Conservation (phyloP, 805 yeast genomes). For the Jamesozyma lodderae region DNA sequence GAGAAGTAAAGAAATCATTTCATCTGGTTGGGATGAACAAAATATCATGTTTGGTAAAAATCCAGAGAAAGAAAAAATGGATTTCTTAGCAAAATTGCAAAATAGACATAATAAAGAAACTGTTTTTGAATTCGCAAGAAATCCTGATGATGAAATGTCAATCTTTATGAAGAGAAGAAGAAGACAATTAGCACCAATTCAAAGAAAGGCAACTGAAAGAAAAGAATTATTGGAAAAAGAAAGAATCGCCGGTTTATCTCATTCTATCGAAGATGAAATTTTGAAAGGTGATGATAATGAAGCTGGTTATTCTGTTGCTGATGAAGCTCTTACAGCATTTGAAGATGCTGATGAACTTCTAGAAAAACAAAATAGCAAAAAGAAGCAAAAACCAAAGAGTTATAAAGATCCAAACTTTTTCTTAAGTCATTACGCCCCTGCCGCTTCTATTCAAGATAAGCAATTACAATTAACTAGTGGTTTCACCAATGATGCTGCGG, state of each 20-base stretch:
- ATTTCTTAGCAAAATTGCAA: slow-evolving; percentile 60
- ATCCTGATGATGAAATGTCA: slow-evolving; percentile 57
- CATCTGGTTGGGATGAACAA: slow-evolving; percentile 82
- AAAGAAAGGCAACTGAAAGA: slow-evolving; percentile 65
- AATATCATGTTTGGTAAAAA: slow-evolving; percentile 73
- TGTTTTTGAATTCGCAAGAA: slow-evolving; percentile 79
- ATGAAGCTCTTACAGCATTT: slow-evolving; percentile 32
- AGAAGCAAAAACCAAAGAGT: slow-evolving; percentile 35
- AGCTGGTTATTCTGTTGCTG: slow-evolving; percentile 40
- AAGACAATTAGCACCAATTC: slow-evolving; percentile 80
- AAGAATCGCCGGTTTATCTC: slow-evolving; percentile 64
- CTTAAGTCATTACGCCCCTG: slow-evolving; percentile 84
- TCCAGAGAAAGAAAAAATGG: slow-evolving; percentile 61
- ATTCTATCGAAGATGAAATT: slow-evolving; percentile 65
- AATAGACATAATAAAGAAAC: slow-evolving; percentile 75
- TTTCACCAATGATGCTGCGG: slow-evolving; percentile 75
- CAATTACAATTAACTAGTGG: slow-evolving; percentile 48
- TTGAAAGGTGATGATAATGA: slow-evolving; percentile 43
- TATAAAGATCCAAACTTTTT: slow-evolving; percentile 73
- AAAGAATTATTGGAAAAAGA: slow-evolving; percentile 61
- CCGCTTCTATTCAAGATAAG: slow-evolving; percentile 72
- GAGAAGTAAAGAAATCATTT: slow-evolving; percentile 68
- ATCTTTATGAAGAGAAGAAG: slow-evolving; percentile 82
- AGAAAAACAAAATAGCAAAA: slow-evolving; percentile 17
- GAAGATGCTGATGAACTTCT: slow-evolving; percentile 33